Evolutionary conservation across 768 basidiomycete species (phyloP).

Genomic region (Lyophyllum decastes): DNA sequence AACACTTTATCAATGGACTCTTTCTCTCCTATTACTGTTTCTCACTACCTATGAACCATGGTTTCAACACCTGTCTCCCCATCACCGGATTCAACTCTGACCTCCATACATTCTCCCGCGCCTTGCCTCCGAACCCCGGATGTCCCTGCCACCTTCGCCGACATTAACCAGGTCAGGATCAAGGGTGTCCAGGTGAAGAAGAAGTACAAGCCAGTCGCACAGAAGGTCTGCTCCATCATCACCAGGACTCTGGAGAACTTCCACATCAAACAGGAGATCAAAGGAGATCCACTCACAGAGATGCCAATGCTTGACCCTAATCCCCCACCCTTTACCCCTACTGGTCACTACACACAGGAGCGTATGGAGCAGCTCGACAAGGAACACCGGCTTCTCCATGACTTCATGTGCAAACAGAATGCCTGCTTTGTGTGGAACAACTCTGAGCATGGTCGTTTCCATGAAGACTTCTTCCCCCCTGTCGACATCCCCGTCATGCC

Average conservation of each 20-base stretch:
- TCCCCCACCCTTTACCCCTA: slow-evolving; percentile 16
- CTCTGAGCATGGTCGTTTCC: too few relatives aligned
- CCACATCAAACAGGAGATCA: slow-evolving; percentile 19
- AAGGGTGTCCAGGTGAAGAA: neutral
- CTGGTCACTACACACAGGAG: slow-evolving; percentile 23
- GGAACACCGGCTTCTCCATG: slow-evolving; percentile 25
- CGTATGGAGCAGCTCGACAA: slow-evolving; percentile 14
- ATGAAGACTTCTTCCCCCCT: slow-evolving; percentile 23
- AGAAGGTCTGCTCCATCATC: slow-evolving; percentile 17
- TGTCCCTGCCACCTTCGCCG: neutral
- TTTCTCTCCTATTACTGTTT: too few relatives aligned
- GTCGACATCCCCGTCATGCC: slow-evolving; percentile 26
- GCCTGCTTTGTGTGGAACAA: too few relatives aligned
- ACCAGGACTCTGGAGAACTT: slow-evolving; percentile 17
- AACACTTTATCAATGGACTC: too few relatives aligned
- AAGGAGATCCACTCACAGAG: slow-evolving; percentile 16
- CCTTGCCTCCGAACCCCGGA: too few relatives aligned
- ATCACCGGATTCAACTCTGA: too few relatives aligned
- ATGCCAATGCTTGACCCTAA: slow-evolving; percentile 10
- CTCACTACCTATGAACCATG: neutral
- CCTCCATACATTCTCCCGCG: too few relatives aligned
- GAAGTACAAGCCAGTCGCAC: slow-evolving; percentile 22
- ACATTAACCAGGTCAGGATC: neutral
- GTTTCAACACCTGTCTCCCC: neutral
- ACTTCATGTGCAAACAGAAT: slow-evolving; percentile 24